A percentile compares a stretch with the other conserved stretches of the same genome.
Evolutionary conservation across 495 filamentous ascomycete species (phyloP).

Genomic region (Tricharina praecox): DNA sequence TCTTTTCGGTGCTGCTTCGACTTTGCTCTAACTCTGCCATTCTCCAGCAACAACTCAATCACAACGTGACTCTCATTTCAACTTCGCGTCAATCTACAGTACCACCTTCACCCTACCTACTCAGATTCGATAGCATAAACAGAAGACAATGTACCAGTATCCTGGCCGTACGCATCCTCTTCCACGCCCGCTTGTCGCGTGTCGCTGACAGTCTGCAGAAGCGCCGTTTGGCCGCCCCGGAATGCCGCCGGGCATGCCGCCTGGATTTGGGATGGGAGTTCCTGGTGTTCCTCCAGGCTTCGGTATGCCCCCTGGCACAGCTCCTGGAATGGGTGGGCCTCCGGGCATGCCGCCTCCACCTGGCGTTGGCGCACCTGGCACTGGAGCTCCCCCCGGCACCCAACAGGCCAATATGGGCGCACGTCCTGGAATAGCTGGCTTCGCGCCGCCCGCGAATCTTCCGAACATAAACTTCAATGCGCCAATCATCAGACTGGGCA

Average conservation of each 20-base stretch:
- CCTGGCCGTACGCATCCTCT: conserved; percentile 21
- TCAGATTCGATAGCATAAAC: no score
- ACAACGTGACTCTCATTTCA: no score
- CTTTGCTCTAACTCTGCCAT: no score
- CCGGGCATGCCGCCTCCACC: conserved; percentile 34
- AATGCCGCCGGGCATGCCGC: conserved; percentile 25
- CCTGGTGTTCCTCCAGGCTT: conserved; percentile 41
- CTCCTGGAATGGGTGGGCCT: conserved; percentile 8
- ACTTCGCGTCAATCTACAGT: no score
- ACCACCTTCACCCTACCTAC: no score
- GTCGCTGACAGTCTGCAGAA: conserved; percentile 9
- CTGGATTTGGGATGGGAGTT: conserved; percentile 30
- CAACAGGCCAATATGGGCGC: conserved; percentile 48
- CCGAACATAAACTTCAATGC: conserved; percentile 97
- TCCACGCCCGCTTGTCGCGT: not conserved
- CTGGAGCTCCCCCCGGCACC: conserved; percentile 61
- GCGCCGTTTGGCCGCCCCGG: conserved; percentile 20
- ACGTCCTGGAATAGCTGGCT: conserved; percentile 66
- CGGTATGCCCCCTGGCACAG: conserved; percentile 54
- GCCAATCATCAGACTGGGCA: conserved; percentile 82
- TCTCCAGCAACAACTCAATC: no score
- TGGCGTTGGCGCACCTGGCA: conserved; percentile 66
- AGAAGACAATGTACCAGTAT: conserved; percentile 28
- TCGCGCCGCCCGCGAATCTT: conserved; percentile 81
- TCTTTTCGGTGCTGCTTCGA: no score